A percentile compares a stretch with the other conserved stretches of the same genome.
Evolutionary conservation across 1,284 basidiomycete species (phyloP).

Genomic region (Cutaneotrichosporon cavernicola): DNA sequence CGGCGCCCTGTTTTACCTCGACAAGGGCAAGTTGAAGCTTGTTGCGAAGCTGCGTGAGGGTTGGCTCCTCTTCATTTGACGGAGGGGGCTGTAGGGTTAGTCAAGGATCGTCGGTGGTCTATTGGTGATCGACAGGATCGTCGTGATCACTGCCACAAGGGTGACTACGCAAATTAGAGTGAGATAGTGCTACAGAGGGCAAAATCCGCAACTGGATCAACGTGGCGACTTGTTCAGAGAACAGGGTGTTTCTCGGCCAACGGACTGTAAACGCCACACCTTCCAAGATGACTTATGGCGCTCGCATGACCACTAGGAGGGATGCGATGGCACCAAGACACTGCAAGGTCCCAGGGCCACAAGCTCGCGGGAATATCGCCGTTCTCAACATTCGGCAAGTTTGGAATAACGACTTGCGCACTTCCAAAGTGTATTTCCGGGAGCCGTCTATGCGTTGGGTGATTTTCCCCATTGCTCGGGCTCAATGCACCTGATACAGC

Average conservation of each 20-base stretch:
- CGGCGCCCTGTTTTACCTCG: slow-evolving; percentile 44
- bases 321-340: not conserved
- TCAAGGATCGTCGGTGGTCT: not conserved
- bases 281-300: too few species aligned
- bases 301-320: not conserved
- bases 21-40: slow-evolving; percentile 37
- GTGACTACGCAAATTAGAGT: too few species aligned
- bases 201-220: not conserved
- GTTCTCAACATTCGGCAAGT: not conserved
- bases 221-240: not conserved
- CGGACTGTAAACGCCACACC: too few species aligned
- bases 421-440: not conserved
- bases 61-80: slow-evolving; percentile 37
- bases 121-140: not conserved
- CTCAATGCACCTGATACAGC: too few species aligned
- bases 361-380: slow-evolving; percentile 4
- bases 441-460: too few species aligned
- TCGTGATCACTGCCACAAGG: too few species aligned
- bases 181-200: not conserved
- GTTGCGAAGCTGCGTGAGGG: slow-evolving; percentile 44
- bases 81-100: slow-evolving; percentile 40
- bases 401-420: not conserved
- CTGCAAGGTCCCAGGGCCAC: not conserved
- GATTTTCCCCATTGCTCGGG: too few species aligned
- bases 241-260: too few species aligned